Evolutionary conservation across 2,329 filamentous ascomycete species (phyloP).

Genomic region (Epichloe baconii): DNA sequence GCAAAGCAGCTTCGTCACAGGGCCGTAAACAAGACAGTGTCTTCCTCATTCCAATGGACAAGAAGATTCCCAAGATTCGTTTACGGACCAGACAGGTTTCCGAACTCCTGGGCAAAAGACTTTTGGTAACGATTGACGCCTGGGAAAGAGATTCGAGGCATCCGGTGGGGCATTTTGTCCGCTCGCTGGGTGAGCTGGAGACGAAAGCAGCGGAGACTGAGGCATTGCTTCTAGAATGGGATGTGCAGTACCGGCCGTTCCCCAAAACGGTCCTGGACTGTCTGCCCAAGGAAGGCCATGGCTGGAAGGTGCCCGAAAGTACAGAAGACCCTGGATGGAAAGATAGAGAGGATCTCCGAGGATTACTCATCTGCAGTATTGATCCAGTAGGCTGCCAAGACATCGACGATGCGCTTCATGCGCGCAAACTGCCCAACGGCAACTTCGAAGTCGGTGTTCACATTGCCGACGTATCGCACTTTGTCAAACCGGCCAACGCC

Average conservation of each 20-base stretch:
- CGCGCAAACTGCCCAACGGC: conserved; percentile 71
- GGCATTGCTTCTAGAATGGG: conserved; percentile 83
- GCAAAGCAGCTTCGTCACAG: conserved; percentile 56
- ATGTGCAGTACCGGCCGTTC: conserved; percentile 95
- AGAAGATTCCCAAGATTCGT: conserved; percentile 90
- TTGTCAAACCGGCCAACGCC: conserved; percentile 90
- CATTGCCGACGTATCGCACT: conserved; percentile 98
- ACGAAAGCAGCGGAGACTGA: conserved; percentile 97
- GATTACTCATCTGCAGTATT: conserved; percentile 89
- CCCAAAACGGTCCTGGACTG: conserved; percentile 93
- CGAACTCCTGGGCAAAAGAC: conserved; percentile 79
- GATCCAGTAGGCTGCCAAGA: conserved; percentile 94
- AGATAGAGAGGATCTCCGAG: conserved; percentile 69
- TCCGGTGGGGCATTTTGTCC: conserved; percentile 84
- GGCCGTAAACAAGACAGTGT: conserved; percentile 82
- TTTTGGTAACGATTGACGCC: conserved; percentile 84
- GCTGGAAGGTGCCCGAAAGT: conserved; percentile 80
- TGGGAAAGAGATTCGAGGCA: conserved; percentile 93
- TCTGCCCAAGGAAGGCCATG: conserved; percentile 77
- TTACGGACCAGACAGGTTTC: conserved; percentile 82
- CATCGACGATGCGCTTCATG: conserved; percentile 94
- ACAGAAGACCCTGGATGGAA: conserved; percentile 76
- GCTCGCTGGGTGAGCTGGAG: conserved; percentile 84
- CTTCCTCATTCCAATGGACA: conserved; percentile 96
- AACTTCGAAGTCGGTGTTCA: conserved; percentile 96